These are phyloP conservation scores for Peniophora sp. DNA, from an alignment of 1,284 basidiomycete species.

Conservation along the genomic window DNA sequence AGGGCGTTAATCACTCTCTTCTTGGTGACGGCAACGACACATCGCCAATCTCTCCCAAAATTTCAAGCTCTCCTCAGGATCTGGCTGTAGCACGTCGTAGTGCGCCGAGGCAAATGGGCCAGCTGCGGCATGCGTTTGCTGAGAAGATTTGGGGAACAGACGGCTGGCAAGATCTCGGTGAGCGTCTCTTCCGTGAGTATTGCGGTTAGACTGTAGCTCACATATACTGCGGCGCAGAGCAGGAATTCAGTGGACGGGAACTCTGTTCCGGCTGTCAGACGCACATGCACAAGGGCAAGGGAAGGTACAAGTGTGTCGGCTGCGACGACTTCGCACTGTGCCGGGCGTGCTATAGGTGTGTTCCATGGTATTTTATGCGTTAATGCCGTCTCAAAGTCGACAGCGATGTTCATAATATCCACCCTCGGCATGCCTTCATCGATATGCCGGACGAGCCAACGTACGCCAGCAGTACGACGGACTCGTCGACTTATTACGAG, in stretches of 20 bases:
- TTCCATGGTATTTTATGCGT: conserved; percentile 5
- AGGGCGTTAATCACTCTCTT: conserved; percentile 72
- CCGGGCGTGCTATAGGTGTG: conserved; percentile 69
- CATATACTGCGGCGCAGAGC: conserved; percentile 36
- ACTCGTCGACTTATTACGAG: conserved; percentile 16
- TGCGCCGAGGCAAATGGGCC: conserved; percentile 60
- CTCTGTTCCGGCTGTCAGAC: conserved; percentile 76
- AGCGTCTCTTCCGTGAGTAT: conserved; percentile 16
- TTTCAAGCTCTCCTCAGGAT: conserved; percentile 22
- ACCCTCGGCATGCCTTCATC: conserved; percentile 82
- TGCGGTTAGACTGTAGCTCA: background rate
- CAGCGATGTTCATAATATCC: conserved; percentile 69
- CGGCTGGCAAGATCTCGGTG: conserved; percentile 84
- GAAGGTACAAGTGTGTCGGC: conserved; percentile 78
- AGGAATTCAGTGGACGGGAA: conserved; percentile 46
- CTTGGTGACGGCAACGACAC: conserved; percentile 35
- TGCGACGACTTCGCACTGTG: conserved; percentile 79
- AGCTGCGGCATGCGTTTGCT: conserved; percentile 73
- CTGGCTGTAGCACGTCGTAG: conserved; percentile 42
- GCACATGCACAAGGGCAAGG: conserved; percentile 44
- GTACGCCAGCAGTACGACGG: conserved; percentile 33
- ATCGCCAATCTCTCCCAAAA: conserved; percentile 31
- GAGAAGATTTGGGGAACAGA: conserved; percentile 78
- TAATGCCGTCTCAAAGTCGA: conserved; percentile 33
- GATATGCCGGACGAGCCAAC: conserved; percentile 58